Base-by-base conservation (phyloP, 2,329 filamentous ascomycete species). In the Fusarium globosum region DNA sequence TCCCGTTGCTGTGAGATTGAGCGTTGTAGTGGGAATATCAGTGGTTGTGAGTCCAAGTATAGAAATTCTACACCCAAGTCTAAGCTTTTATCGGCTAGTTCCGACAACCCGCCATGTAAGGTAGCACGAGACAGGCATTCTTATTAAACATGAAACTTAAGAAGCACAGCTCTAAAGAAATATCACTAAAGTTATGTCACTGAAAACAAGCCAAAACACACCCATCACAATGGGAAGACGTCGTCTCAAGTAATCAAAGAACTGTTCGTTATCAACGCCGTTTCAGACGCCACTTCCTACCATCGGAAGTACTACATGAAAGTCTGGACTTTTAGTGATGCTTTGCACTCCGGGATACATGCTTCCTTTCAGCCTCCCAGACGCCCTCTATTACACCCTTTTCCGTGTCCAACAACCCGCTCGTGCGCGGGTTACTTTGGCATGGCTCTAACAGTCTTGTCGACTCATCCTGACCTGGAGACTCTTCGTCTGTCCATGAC, bases 251-350 rank as follows among this genome's bases (percentile, higher is more conserved):
- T 65, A 68, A 73, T 72, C 59, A 71, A 73, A 67, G 62, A 62
- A 73, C 62, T 76, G 63, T 74, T 78, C 74, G 68, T 77, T 68
- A 77, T 71, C 60, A 78, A 76, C 73, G 76, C 75, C 76, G 60
- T 77, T 72, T 75, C 69, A 69, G 77, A 78, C 74, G 74, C 76
- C 74, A 71, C 67, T 71, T 77, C 76, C 76, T 73, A 74, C 65
- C 75, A 45, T 64, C 45, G 68, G 68, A 75, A 77, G 71, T 73
- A 78, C 76, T 78, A 77, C 74, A 78, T 72, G 63, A 77, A 74
- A 70, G 71, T 72, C 74, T 70, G 71, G 76, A 76, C 75, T 64
- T 78, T 78, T 78, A 76, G 69, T 72, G 74, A 74, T 77, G 76
- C 69, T 76, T 73, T 73, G 75, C 69, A 60, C 52, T 65, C 67